A percentile compares a stretch with the other conserved stretches of the same genome.
phyloP scores from a whole-genome alignment of 768 basidiomycete genomes.

The Floccularia luteovirens region DNA sequence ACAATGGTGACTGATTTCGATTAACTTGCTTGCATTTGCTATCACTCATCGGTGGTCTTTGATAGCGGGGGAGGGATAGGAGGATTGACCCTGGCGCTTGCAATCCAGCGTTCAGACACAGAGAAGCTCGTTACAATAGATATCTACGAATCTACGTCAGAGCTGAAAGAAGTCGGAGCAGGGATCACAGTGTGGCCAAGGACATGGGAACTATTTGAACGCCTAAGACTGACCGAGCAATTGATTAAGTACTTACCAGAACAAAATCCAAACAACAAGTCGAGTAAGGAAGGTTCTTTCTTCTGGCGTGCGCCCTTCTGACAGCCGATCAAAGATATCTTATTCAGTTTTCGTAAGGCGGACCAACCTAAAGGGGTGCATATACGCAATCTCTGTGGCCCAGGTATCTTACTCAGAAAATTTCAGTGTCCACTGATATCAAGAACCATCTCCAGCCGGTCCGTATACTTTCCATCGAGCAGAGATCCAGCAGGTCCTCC shows the following conservation, averaged over 20 bases:
- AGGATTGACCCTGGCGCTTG: background rate
- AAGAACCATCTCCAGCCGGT: background rate
- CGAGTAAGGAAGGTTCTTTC: background rate
- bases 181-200: constrained; percentile 1
- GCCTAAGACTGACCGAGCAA: background rate
- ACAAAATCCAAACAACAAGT: background rate
- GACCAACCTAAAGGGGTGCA: no score
- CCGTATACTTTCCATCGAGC: background rate
- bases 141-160: background rate
- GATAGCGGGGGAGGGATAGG: background rate
- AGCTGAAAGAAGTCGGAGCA: constrained; percentile 1
- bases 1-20: no score
- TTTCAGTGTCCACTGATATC: background rate
- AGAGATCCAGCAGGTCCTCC: background rate
- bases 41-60: no score
- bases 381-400: background rate
- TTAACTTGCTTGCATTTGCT: no score
- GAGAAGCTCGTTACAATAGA: background rate
- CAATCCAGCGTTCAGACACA: background rate
- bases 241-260: background rate
- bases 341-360: background rate
- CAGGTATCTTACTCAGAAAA: background rate
- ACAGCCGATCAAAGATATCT: no score
- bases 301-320: no score
- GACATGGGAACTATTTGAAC: background rate